Conservation (phyloP, 73 alveolate species). For the Durusdinium trenchii region DNA sequence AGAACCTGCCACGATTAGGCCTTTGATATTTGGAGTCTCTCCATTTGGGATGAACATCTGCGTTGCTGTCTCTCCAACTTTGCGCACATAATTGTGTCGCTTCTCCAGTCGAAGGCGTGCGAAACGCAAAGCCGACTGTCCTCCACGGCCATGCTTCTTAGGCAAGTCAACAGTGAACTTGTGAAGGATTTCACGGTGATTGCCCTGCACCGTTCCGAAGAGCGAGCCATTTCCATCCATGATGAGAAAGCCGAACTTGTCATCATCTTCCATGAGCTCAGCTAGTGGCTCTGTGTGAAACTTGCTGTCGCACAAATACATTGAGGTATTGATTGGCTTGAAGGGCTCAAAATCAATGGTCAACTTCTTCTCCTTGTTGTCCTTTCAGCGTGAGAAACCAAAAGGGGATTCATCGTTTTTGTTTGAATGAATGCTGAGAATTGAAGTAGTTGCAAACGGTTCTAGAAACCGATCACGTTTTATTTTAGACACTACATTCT, state of each 20-base stretch:
- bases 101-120: slow-evolving; percentile 99
- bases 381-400: neutral
- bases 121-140: slow-evolving; percentile 99
- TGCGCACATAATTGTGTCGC: slow-evolving; percentile 99
- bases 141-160: slow-evolving; percentile 99
- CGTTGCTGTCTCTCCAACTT: slow-evolving; percentile 99
- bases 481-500: no score
- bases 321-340: slow-evolving; percentile 99
- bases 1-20: slow-evolving; percentile 99
- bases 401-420: no score
- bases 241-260: slow-evolving; percentile 99
- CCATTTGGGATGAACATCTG: slow-evolving; percentile 99
- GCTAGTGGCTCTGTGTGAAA: slow-evolving; percentile 98
- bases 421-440: no score
- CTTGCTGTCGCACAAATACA: slow-evolving; percentile 99
- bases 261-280: slow-evolving; percentile 97
- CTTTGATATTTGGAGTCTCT: slow-evolving; percentile 98
- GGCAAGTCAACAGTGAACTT: slow-evolving; percentile 98
- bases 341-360: slow-evolving; percentile 99
- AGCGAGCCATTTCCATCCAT: slow-evolving; percentile 99
- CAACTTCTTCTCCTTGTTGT: slow-evolving; percentile 88
- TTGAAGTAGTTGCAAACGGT: no score
- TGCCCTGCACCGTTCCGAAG: slow-evolving; percentile 99
- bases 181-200: slow-evolving; percentile 98
- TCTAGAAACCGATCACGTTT: no score